Base-by-base conservation (phyloP, 345 rosid species). In the Populus alba region DNA sequence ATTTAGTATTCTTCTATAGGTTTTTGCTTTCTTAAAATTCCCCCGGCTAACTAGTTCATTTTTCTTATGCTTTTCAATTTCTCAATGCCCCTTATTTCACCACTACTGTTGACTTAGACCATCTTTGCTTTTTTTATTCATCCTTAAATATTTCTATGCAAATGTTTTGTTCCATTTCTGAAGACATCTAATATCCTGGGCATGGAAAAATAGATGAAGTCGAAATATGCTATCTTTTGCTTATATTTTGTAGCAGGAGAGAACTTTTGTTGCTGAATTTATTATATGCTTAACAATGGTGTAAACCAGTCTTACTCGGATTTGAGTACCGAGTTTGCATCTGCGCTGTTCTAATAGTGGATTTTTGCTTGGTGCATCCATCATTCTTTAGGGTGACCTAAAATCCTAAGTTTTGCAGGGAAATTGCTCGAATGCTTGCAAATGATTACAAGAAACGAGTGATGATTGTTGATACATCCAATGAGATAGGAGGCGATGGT, bases 401-500 rank as follows among this genome's bases (percentile, higher is more conserved):
- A 74, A 78, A 13, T 53, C 72, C 35, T 65, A 37, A 77, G 71
- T 18, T 22, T n/a, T 82, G 55, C 84, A 95, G 98, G 90, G 98
- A 95, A 74, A 88, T 92, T 77, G 97, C 97, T 77, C 73, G 94
- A 77, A 91, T 95, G 94, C 94, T 95, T 70, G 98, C 97, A 69
- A 88, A 89, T 90, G 98, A 95, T 75, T 89, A 83, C 84, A 87
- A 84, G 77, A 91, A 95, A 82, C 89, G 97, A 72, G 97, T 95
- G 29, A 91, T 92, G 97, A 92, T 95, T 79, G 97, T 95, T 84
- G 97, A 95, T 69, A 92, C 97, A 69, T 92, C 97, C 37, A 95
- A 90, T 83, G 98, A 95, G 92, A 95, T 95, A 31, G 97, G 98
- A 81, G 98, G 98, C 57, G 97, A 95, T 90, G 97, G 97, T 69